Percentiles rank a stretch among this genome's conserved stretches.
These are phyloP conservation scores for Gonapodya sp. DNA, from an alignment of 192 early-diverging fungal species.

Conservation along the genomic window DNA sequence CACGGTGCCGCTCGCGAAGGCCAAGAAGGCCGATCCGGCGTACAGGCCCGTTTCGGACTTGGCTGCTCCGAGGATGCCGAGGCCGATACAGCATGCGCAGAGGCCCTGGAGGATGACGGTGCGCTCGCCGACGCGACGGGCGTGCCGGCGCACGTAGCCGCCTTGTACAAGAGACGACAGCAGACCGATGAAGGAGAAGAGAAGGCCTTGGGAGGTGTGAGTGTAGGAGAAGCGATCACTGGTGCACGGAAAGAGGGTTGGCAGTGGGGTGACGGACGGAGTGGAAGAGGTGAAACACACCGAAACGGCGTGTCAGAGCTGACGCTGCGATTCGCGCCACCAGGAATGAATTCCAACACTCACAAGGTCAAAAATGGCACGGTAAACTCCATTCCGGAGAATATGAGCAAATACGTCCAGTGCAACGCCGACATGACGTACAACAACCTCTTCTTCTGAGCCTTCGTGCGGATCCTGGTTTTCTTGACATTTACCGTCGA, in stretches of 20 bases:
- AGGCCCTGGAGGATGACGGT: conserved; percentile 71
- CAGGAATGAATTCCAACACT: not conserved
- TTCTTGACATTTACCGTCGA: too few relatives aligned
- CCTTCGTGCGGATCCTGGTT: conserved; percentile 15
- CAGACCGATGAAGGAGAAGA: conserved; percentile 82
- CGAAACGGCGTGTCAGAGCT: not conserved
- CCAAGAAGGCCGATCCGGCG: conserved; percentile 71
- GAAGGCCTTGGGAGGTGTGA: conserved; percentile 77
- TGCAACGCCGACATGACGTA: conserved; percentile 59
- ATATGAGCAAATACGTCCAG: conserved; percentile 82
- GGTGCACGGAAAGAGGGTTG: not conserved
- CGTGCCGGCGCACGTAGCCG: conserved; percentile 75
- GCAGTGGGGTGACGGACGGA: too few relatives aligned
- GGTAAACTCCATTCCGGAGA: conserved; percentile 96
- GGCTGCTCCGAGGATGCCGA: conserved; percentile 45
- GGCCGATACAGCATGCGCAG: conserved; percentile 49
- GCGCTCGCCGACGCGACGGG: conserved; percentile 58
- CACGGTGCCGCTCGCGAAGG: conserved; percentile 89
- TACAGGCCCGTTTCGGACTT: conserved; percentile 37
- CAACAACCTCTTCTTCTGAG: conserved; percentile 11
- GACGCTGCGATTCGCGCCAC: not conserved
- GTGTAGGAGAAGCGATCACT: conserved; percentile 77
- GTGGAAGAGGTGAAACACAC: too few relatives aligned
- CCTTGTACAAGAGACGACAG: conserved; percentile 83
- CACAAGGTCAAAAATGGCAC: conserved; percentile 81